Evolutionary conservation across 2,329 filamentous ascomycete genomes (phyloP), one percentile per base, ranked within the genome.

Genomic region (Pseudogymnoascus sp.): DNA sequence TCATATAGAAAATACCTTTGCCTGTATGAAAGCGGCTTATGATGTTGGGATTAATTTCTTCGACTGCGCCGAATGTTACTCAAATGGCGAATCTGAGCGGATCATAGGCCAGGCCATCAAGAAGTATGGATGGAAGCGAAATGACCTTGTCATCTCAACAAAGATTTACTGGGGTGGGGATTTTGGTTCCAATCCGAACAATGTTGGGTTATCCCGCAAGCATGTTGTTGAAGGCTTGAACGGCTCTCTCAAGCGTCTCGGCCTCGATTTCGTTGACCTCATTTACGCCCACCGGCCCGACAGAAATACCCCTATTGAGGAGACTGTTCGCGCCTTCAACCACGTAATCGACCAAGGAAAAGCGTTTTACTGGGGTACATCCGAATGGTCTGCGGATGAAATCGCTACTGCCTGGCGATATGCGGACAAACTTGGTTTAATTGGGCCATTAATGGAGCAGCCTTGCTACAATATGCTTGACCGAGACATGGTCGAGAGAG

Each of bases 291-390:
- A 88, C 73, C 78, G 84, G 26, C 81, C 82, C 15, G 85, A 88
- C 67, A 74, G 75, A 19, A 77, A 77, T 62, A 84, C 83, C 1
- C 82, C 83, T 2, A 85, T 86, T 79, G 83, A 83, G 73, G 85
- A 88, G 74, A 83, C 84, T 42, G 85, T 88, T 62, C 80, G 78
- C 67, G 79, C 73, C 65, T 81, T 77, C 73, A 80, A 73, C 68
- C 77, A 77, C 71, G 74, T 75, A 66, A 83, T 77, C 68, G 74
- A 72, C 69, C 81, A 82, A 70, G 77, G 85, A 65, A 85, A 85
- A 74, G 83, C 83, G 21, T 84, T 86, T 74, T 86, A 87, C 76
- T 86, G 83, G 83, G 83, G 84, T 53, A 87, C 84, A 0, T 82
- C 78, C 0, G 83, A 87, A 71, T 87, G 84, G 84, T 78, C 74